Percentiles rank a stretch among this genome's conserved stretches.
Conservation (phyloP, 768 basidiomycete genomes). For the Atractiella rhizophila region DNA sequence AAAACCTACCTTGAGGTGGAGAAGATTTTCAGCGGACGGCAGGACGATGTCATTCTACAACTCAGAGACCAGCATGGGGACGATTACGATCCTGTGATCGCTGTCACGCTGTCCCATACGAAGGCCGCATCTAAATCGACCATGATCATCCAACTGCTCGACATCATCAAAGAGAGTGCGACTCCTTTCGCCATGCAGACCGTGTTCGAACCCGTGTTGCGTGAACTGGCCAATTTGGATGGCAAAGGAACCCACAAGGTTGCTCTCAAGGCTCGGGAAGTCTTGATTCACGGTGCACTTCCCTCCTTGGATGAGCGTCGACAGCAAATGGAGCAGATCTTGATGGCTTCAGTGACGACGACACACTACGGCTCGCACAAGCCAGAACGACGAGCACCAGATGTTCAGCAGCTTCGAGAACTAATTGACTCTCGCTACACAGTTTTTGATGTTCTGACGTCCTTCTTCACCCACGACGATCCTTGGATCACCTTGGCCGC, state of each 20-base stretch:
- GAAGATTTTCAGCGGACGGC: constrained; percentile 74
- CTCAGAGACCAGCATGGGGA: constrained; percentile 83
- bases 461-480: constrained; percentile 76
- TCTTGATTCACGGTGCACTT: constrained; percentile 82
- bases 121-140: constrained; percentile 81
- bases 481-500: constrained; percentile 68
- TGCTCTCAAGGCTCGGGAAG: constrained; percentile 84
- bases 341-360: constrained; percentile 63
- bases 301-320: constrained; percentile 88
- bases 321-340: constrained; percentile 76
- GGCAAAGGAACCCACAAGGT: constrained; percentile 83
- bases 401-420: constrained; percentile 64
- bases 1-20: constrained; percentile 62
- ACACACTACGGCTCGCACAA: constrained; percentile 73
- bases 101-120: constrained; percentile 76
- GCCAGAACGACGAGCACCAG: constrained; percentile 40
- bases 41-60: constrained; percentile 69
- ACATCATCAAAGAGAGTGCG: constrained; percentile 61
- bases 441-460: constrained; percentile 84
- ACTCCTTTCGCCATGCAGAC: constrained; percentile 55
- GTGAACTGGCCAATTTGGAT: constrained; percentile 60
- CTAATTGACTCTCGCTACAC: constrained; percentile 88
- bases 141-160: constrained; percentile 58
- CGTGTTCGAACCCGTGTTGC: constrained; percentile 46
- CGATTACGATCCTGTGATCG: constrained; percentile 61